Evolutionary conservation across 305 asterid species (phyloP), one percentile per base, ranked within the genome.

Genomic region (Fraxinus velutina): DNA sequence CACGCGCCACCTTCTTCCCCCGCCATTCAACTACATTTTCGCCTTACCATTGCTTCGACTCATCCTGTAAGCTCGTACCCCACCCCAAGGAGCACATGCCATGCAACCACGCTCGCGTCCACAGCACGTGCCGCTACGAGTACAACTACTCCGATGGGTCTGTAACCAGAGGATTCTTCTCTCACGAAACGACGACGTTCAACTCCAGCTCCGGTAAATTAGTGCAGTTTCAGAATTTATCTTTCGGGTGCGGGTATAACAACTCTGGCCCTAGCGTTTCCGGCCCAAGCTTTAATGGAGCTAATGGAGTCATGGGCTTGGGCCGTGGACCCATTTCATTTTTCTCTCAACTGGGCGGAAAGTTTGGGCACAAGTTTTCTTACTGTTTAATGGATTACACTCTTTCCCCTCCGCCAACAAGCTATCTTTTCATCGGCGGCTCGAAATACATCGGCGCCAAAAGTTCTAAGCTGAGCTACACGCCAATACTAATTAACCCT

Each of bases 311-410:
- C 3, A 79, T 93, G 88, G 98, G 98, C 60, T 9, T 93, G 88
- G 98, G 98, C 76, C 90, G 95, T 9, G 98, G 96, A 37, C 87
- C 94, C 44, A 92, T 94, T 19, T 92, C 97, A 0, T 84, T 94
- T 36, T 32, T 93, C 0, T 88, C 97, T 0, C 97, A 92, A 60
- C 47, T 92, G 86, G 95, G 98, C 87, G 88, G 88, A n/a, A 66
- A 70, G 37, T 92, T 92, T n/a, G 96, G 96, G 0, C 90, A 83
- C 83, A 90, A 88, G 79, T 94, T 94, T 24, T 91, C 98, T 1
- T 94, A 92, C 44, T 94, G 98, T 78, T 82, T 94, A 30, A 83
- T 86, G 93, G 98, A 94, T 32, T 92, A 90, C 89, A 90, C 91
- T 0, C 90, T 90, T 10, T 73, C 94, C 8, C 97, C 98, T 1